Evolutionary conservation across 306 rosid species (phyloP), one percentile per base, ranked within the genome.

Genomic region (Notholithocarpus densiflorus): DNA sequence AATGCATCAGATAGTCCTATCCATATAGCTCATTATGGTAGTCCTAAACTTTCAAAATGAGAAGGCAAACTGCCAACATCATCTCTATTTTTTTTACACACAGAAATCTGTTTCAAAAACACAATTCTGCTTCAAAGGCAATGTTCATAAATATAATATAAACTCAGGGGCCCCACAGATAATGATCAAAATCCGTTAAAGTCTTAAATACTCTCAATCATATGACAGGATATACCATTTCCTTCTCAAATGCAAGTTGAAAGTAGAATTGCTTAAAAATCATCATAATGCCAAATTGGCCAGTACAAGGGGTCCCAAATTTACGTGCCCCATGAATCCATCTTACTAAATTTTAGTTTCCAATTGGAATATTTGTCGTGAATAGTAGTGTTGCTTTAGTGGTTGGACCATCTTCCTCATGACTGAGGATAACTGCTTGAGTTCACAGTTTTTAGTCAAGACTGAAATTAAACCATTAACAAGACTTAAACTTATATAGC

Each of bases 301-400:
- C 62, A 69, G 17, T 71, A 1, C 66, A 61, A 11, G 14, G 55
- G 86, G 81, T 56, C 78, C 81, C 75, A 21, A 29, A 4, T 19
- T 27, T 55, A 45, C 14, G 75, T 72, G 68, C 20, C 66, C 29
- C 66, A 61, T 5, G 21, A 40, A 19, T 64, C 45, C 71, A 68
- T 80, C 75, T 56, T 15, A 24, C 48, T 55, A 19, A 52, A 56
- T 56, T 54, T 45, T 9, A 56, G 24, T n/a, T 12, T 52, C 31
- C 29, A 27, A 40, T 19, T n/a, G n/a, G 17, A 53, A 64, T 64
- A 37, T 0, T n/a, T 55, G 24, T 43, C 73, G 37, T 51, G 12
- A 14, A 7, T 12, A 53, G 4, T 11, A 4, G 10, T 18, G 4
- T 17, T 5, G 6, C 40, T 34, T 34, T 34, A 5, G 40, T 6